Evolutionary conservation across 78 protist species (phyloP), one percentile per base, ranked within the genome.

Genomic region (Creolimax fragrantissima): DNA sequence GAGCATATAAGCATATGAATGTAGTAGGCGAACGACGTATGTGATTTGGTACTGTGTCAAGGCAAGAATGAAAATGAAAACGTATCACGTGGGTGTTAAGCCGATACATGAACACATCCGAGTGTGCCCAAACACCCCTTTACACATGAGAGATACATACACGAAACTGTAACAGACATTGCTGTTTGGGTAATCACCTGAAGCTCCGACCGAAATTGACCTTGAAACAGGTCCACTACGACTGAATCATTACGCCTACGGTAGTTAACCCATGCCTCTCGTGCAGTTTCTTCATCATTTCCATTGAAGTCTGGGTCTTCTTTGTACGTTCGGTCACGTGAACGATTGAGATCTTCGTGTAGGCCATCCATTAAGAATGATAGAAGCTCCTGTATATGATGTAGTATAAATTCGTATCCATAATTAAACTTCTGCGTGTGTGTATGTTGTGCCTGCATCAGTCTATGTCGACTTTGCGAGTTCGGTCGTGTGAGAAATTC

Each of bases 261-360:
- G 90, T 97, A 96, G 42, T 42, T 44, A 2, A 85, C 94, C 98
- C 98, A 97, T 24, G 96, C 93, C 36, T 90, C 92, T 43, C 37
- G 17, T 3, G 97, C 96, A 2, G 96, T 93, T 4, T 93, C 90
- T 3, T 24, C 88, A 66, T 96, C 97, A 32, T 93, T 4, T 36
- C 83, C 41, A 45, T 44, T 81, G 3, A 39, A 43, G 86, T 83
- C 42, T 1, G 86, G 7, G 86, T 83, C 90, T 37, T 86, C 90
- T 86, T 35, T 5, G 90, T 86, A 86, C 42, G 45, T 5, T n/a
- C 90, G 42, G 7, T 86, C 90, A 35, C 37, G 5, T 32, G 90
- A 42, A 36, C 95, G 88, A 81, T 97, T 97, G 39, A 97, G 90
- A 88, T 97, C 99, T 81, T 97, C 99, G 44, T 97, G 98, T 17